Conservation (phyloP, 306 rosid genomes). For the Cicer judaicum region DNA sequence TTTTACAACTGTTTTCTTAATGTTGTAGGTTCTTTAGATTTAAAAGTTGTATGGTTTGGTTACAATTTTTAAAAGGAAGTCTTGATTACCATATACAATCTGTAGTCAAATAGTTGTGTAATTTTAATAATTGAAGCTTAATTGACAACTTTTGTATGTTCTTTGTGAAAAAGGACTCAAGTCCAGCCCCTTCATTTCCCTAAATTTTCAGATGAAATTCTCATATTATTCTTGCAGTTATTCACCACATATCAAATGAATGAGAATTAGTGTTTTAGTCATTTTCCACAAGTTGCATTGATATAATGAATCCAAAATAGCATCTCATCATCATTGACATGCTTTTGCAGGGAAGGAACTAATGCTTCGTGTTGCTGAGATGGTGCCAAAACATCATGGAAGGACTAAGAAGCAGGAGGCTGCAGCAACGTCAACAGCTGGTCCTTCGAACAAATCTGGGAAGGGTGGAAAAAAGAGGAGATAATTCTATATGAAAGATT, state of each 20-base stretch:
- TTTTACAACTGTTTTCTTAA: background rate
- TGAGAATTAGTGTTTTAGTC: background rate
- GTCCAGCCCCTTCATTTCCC: background rate
- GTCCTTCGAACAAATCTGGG: slow-evolving; percentile 73
- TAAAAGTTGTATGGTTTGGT: background rate
- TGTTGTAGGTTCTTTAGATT: background rate
- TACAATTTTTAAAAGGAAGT: background rate
- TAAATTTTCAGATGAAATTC: background rate
- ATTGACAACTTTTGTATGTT: background rate
- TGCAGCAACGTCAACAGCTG: slow-evolving; percentile 65
- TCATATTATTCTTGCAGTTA: background rate
- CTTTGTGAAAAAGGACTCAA: background rate
- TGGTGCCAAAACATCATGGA: slow-evolving; percentile 91
- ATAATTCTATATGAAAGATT: slow-evolving; percentile 40
- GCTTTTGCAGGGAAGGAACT: slow-evolving; percentile 72
- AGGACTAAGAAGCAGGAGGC: slow-evolving; percentile 85
- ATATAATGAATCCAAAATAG: background rate
- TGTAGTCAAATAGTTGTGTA: background rate
- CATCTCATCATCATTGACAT: background rate
- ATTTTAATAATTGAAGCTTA: too few species aligned
- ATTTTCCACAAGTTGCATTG: background rate
- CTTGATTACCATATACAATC: background rate
- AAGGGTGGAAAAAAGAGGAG: slow-evolving; percentile 86
- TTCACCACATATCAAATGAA: background rate
- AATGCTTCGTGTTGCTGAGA: slow-evolving; percentile 70